These are phyloP conservation scores for Suillus fuscotomentosus DNA, from an alignment of 768 basidiomycete genomes.

Conservation along the genomic window DNA sequence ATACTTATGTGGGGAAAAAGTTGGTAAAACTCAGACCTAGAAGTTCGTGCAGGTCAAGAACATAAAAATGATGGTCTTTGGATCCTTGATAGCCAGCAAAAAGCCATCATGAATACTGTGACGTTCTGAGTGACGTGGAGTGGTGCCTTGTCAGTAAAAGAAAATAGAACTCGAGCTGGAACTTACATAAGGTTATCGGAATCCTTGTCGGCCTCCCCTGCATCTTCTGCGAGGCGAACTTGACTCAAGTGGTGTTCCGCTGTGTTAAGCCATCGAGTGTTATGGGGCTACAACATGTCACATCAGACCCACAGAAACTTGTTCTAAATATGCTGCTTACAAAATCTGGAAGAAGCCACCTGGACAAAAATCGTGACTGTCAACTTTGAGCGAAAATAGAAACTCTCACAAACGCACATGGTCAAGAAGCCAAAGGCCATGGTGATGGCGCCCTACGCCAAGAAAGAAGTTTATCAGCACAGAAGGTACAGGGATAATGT, in stretches of 20 bases:
- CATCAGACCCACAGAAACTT: not conserved
- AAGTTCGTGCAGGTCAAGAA: slow-evolving; percentile 47
- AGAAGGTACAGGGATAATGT: not conserved
- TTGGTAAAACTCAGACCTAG: slow-evolving; percentile 59
- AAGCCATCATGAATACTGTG: slow-evolving; percentile 50
- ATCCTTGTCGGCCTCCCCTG: slow-evolving; percentile 65
- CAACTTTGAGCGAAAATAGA: not conserved
- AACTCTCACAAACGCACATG: slow-evolving; percentile 35
- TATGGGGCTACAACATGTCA: slow-evolving; percentile 46
- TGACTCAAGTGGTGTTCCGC: slow-evolving; percentile 60
- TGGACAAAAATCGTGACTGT: slow-evolving; percentile 17
- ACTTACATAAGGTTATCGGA: slow-evolving; percentile 14
- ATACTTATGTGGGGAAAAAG: slow-evolving; percentile 53
- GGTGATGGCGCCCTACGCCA: slow-evolving; percentile 56
- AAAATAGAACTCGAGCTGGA: not conserved
- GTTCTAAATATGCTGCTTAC: slow-evolving; percentile 32
- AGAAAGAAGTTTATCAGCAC: not conserved
- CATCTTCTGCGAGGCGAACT: slow-evolving; percentile 67
- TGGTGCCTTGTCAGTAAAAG: not conserved
- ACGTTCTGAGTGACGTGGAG: not conserved
- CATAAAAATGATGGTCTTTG: slow-evolving; percentile 52
- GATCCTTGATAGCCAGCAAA: slow-evolving; percentile 53
- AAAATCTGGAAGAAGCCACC: slow-evolving; percentile 59
- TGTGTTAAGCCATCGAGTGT: slow-evolving; percentile 57
- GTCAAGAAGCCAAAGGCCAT: slow-evolving; percentile 54